Percentiles rank a stretch among this genome's conserved stretches.
These are phyloP conservation scores for Neospermospora avenae DNA, from an alignment of 2,329 filamentous ascomycete species.

Conservation along the genomic window DNA sequence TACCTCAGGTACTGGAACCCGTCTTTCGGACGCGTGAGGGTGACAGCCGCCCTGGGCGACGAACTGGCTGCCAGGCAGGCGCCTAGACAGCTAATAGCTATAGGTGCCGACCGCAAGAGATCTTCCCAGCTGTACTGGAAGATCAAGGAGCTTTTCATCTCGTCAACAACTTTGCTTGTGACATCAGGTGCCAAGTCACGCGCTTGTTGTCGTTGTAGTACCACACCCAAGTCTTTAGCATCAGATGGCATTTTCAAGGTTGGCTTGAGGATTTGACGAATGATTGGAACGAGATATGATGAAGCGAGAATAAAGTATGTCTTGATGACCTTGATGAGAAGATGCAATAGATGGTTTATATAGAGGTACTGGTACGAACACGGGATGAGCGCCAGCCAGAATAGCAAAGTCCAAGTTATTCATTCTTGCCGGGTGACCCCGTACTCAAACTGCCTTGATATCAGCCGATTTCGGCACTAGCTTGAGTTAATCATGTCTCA, in stretches of 20 bases:
- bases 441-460: neutral
- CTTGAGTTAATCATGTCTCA: neutral
- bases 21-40: neutral
- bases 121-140: neutral
- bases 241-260: neutral
- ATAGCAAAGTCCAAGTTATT: too few relatives aligned
- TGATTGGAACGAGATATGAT: neutral
- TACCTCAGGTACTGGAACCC: neutral
- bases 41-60: neutral
- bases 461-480: neutral
- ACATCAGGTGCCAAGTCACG: neutral
- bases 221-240: neutral
- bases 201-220: neutral
- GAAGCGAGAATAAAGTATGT: neutral
- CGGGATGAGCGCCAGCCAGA: too few relatives aligned
- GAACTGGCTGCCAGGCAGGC: neutral
- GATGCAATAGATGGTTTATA: neutral
- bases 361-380: neutral
- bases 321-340: neutral
- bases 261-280: neutral
- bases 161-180: neutral
- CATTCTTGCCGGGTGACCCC: too few relatives aligned
- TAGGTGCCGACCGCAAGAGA: neutral
- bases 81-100: neutral
- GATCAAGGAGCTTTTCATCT: neutral